Evolutionary conservation across 1,284 basidiomycete species (phyloP).

Genomic region (Sporisorium graminicola): DNA sequence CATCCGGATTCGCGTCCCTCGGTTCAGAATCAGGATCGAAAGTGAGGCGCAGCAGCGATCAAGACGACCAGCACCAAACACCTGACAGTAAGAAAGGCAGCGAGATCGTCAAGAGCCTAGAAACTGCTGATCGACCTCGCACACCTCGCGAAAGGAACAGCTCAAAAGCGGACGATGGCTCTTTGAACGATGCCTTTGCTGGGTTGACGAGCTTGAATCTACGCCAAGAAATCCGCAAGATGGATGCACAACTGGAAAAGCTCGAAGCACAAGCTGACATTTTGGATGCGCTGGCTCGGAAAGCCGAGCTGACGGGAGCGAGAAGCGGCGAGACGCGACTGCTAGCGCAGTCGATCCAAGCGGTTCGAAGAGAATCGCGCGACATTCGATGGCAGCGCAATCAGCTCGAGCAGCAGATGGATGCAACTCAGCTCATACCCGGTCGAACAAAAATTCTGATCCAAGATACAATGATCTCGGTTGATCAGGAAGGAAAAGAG

Average conservation of each 20-base stretch:
- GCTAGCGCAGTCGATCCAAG: conserved; percentile 82
- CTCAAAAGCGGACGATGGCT: not conserved
- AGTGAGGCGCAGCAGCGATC: conserved; percentile 19
- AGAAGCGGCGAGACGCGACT: conserved; percentile 86
- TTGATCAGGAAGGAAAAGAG: conserved; percentile 80
- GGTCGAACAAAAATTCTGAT: conserved; percentile 75
- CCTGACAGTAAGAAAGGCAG: conserved; percentile 20
- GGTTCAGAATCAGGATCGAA: conserved; percentile 14
- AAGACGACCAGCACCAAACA: conserved; percentile 13
- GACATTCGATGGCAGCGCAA: conserved; percentile 81
- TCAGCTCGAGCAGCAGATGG: conserved; percentile 80
- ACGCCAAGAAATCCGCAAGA: conserved; percentile 29
- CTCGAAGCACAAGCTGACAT: conserved; percentile 84
- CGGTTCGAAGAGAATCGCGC: conserved; percentile 84
- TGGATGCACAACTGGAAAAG: conserved; percentile 79
- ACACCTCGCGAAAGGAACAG: conserved; percentile 14
- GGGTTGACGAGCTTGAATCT: conserved; percentile 31
- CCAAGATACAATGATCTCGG: conserved; percentile 43
- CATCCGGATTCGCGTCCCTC: conserved; percentile 9
- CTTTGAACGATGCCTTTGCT: conserved; percentile 4
- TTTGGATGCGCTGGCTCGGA: conserved; percentile 86
- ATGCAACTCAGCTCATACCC: conserved; percentile 88
- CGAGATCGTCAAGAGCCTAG: not conserved
- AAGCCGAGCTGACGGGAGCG: conserved; percentile 88
- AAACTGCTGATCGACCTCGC: conserved; percentile 7